Conservation (phyloP, 306 rosid genomes). For the Corylus heterophylla region DNA sequence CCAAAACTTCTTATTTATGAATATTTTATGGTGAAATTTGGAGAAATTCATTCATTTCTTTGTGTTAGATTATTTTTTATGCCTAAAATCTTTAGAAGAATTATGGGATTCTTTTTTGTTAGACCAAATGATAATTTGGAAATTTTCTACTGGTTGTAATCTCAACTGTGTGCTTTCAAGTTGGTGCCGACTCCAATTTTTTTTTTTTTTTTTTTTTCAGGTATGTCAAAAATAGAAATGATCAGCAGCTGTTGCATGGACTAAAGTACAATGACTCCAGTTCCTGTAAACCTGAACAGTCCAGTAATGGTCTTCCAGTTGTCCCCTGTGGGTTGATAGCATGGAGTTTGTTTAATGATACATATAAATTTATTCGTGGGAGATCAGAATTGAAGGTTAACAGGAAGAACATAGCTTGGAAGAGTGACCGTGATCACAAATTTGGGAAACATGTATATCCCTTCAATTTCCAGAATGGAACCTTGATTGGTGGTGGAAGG, state of each 20-base stretch:
- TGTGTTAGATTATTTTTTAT: neutral
- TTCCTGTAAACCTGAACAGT: slow-evolving; percentile 72
- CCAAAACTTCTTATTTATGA: neutral
- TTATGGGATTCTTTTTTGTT: neutral
- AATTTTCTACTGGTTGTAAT: neutral
- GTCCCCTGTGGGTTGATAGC: slow-evolving; percentile 96
- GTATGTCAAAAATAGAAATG: slow-evolving; percentile 89
- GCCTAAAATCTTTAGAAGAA: neutral
- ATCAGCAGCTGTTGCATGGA: slow-evolving; percentile 79
- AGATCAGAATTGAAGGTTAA: slow-evolving; percentile 66
- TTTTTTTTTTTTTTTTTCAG: slow-evolving; percentile 40
- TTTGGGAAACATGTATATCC: slow-evolving; percentile 91
- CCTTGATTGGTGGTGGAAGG: slow-evolving; percentile 81
- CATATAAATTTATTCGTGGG: slow-evolving; percentile 65
- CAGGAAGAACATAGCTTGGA: slow-evolving; percentile 91
- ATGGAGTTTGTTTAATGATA: slow-evolving; percentile 95
- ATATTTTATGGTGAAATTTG: neutral
- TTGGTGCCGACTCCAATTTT: slow-evolving; percentile 25
- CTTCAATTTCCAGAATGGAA: slow-evolving; percentile 89
- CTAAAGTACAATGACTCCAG: slow-evolving; percentile 59
- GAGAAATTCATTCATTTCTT: neutral
- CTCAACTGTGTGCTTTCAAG: slow-evolving; percentile 22
- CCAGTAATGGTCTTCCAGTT: slow-evolving; percentile 56
- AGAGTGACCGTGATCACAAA: slow-evolving; percentile 87
- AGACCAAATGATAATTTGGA: neutral